A percentile compares a stretch with the other conserved stretches of the same genome.
phyloP scores from a whole-genome alignment of 768 basidiomycete species.

The Boletus barrowsii region DNA sequence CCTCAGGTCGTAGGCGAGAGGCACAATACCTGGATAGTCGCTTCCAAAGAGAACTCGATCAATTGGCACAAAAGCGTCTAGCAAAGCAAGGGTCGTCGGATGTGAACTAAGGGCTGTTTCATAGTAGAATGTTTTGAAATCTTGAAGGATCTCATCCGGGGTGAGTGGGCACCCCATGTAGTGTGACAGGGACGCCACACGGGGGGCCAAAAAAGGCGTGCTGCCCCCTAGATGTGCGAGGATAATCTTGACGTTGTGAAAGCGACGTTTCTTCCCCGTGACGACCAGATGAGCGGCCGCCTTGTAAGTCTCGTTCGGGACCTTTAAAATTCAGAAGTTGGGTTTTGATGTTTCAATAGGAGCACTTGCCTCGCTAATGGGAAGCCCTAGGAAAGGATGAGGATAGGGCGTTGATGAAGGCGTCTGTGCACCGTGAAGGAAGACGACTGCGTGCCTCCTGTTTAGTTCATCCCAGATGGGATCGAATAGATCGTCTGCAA shows the following conservation, averaged over 20 bases:
- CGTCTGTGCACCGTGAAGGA: constrained; percentile 69
- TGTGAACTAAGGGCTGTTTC: constrained; percentile 68
- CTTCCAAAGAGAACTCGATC: constrained; percentile 67
- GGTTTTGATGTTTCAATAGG: constrained; percentile 1
- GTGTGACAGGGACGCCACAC: constrained; percentile 63
- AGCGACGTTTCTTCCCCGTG: constrained; percentile 64
- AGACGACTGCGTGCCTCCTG: constrained; percentile 56
- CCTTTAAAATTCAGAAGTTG: constrained; percentile 37
- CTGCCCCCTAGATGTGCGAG: constrained; percentile 76
- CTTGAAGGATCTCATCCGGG: constrained; percentile 62
- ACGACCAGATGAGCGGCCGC: constrained; percentile 77
- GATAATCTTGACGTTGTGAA: constrained; percentile 57
- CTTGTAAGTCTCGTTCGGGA: constrained; percentile 81
- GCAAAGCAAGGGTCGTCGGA: constrained; percentile 46
- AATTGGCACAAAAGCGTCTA: constrained; percentile 47
- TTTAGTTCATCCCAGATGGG: constrained; percentile 71
- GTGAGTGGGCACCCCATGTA: constrained; percentile 69
- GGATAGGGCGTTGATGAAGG: constrained; percentile 64
- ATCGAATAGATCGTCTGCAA: constrained; percentile 63
- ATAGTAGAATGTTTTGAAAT: constrained; percentile 71
- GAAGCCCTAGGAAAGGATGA: constrained; percentile 61
- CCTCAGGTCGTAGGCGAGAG: neutral
- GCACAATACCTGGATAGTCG: constrained; percentile 65
- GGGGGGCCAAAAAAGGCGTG: constrained; percentile 59
- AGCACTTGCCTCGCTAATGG: constrained; percentile 57